These are phyloP conservation scores for Xylaria sp. DNA, from an alignment of 2,329 filamentous ascomycete genomes.

Conservation along the genomic window DNA sequence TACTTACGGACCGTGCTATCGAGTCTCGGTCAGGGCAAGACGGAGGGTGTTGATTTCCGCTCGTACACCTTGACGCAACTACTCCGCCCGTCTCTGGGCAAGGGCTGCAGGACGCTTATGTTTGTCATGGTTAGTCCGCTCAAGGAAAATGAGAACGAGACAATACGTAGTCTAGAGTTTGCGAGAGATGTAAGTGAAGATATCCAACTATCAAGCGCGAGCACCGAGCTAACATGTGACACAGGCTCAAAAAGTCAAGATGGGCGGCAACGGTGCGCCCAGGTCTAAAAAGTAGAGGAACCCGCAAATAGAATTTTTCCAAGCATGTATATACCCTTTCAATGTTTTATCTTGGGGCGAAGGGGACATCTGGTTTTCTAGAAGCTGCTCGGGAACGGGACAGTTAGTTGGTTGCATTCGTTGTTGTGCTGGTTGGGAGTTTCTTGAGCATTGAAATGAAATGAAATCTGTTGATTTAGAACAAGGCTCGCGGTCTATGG, in stretches of 20 bases:
- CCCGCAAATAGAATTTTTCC: slow-evolving; percentile 6
- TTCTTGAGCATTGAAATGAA: slow-evolving; percentile 17
- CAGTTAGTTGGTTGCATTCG: background rate
- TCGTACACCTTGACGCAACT: slow-evolving; percentile 98
- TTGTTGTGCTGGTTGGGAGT: slow-evolving; percentile 9
- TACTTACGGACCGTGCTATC: slow-evolving; percentile 95
- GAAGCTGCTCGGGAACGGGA: background rate
- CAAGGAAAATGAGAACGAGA: slow-evolving; percentile 90
- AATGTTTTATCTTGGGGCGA: slow-evolving; percentile 11
- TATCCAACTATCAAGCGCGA: background rate
- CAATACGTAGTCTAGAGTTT: slow-evolving; percentile 92
- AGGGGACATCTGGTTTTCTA: background rate
- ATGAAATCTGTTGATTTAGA: slow-evolving; percentile 16
- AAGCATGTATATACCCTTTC: slow-evolving; percentile 31
- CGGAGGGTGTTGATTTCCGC: slow-evolving; percentile 87
- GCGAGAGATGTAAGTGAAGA: slow-evolving; percentile 79
- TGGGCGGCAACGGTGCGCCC: slow-evolving; percentile 43
- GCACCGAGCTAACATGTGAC: slow-evolving; percentile 11
- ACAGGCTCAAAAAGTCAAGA: slow-evolving; percentile 47
- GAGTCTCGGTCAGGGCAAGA: slow-evolving; percentile 83
- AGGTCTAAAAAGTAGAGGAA: slow-evolving; percentile 38
- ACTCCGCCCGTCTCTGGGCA: slow-evolving; percentile 91
- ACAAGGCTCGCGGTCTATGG: background rate
- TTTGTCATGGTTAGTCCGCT: slow-evolving; percentile 98
- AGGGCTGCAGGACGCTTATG: slow-evolving; percentile 98